phyloP scores from a whole-genome alignment of 2,329 filamentous ascomycete genomes.

The Keithomyces neogunnii region DNA sequence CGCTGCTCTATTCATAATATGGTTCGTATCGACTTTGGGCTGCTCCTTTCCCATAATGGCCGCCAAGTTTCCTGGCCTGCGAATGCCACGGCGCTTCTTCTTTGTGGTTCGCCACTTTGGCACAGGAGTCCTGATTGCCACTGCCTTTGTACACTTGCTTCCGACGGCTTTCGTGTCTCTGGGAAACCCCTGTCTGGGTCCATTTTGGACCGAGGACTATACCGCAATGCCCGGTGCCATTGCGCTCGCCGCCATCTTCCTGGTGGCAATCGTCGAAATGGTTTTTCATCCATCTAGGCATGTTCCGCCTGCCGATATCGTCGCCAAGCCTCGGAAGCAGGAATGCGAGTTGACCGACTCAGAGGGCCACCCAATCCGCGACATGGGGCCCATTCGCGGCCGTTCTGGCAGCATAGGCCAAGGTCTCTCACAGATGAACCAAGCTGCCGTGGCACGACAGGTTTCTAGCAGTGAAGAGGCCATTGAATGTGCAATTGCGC shows the following conservation, averaged over 20 bases:
- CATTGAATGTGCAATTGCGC: neutral
- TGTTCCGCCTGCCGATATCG: constrained; percentile 12
- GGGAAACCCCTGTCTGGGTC: constrained; percentile 58
- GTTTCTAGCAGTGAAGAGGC: neutral
- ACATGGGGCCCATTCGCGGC: constrained; percentile 25
- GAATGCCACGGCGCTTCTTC: constrained; percentile 46
- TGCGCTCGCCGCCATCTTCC: constrained; percentile 67
- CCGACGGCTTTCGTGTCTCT: constrained; percentile 57
- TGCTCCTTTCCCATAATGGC: constrained; percentile 48
- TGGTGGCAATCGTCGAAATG: constrained; percentile 77
- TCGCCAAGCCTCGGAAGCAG: neutral
- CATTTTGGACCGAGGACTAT: constrained; percentile 69
- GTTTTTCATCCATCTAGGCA: constrained; percentile 39
- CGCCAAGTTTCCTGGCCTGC: constrained; percentile 39
- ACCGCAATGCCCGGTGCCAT: constrained; percentile 72
- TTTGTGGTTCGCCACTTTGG: constrained; percentile 60
- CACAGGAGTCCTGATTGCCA: constrained; percentile 67
- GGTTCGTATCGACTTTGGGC: constrained; percentile 38
- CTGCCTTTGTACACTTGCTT: constrained; percentile 70
- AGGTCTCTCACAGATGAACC: constrained; percentile 20
- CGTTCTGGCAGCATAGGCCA: constrained; percentile 25
- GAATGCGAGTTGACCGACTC: neutral
- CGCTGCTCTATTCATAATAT: constrained; percentile 44
- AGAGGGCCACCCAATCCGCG: constrained; percentile 16
- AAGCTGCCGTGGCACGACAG: constrained; percentile 7